Conservation (phyloP, 225 moss, liverwort and hornwort genomes). For the Physcomitrium patens region DNA sequence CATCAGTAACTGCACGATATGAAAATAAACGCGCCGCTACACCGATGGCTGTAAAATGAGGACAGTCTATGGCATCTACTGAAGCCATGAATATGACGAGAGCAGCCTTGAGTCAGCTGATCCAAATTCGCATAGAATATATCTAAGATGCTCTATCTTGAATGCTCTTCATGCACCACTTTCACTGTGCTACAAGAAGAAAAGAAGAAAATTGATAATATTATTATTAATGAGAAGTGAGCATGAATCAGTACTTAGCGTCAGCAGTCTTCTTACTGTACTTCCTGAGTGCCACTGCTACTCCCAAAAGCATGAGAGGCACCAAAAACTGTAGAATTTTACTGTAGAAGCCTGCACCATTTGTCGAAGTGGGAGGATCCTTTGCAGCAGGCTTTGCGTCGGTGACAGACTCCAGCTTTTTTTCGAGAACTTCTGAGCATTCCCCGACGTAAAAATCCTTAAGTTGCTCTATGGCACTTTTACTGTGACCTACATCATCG, state of each 20-base stretch:
- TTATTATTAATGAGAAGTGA: too few species aligned
- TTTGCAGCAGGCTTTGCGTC: conserved; percentile 30
- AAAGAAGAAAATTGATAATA: neutral
- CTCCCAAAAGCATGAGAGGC: conserved; percentile 57
- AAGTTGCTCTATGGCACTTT: conserved; percentile 66
- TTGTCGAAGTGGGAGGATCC: conserved; percentile 24
- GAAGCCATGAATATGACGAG: neutral
- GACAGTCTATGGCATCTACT: conserved; percentile 10
- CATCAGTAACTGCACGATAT: neutral
- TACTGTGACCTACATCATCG: conserved; percentile 80
- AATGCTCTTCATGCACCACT: neutral
- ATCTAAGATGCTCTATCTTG: neutral
- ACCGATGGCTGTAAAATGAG: conserved; percentile 24
- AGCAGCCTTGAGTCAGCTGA: neutral
- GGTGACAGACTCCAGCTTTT: conserved; percentile 18
- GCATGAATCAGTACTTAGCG: neutral
- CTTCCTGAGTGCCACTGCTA: conserved; percentile 53
- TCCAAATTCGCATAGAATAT: too few species aligned
- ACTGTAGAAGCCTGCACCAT: conserved; percentile 33
- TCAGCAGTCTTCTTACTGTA: conserved; percentile 40
- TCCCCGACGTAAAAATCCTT: conserved; percentile 69
- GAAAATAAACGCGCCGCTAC: neutral
- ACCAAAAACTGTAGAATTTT: conserved; percentile 59
- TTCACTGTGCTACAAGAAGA: conserved; percentile 1
- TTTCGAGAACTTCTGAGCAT: conserved; percentile 41